Evolutionary conservation across 257 asterid species (phyloP).

Genomic region (Salvia rosmarinus): DNA sequence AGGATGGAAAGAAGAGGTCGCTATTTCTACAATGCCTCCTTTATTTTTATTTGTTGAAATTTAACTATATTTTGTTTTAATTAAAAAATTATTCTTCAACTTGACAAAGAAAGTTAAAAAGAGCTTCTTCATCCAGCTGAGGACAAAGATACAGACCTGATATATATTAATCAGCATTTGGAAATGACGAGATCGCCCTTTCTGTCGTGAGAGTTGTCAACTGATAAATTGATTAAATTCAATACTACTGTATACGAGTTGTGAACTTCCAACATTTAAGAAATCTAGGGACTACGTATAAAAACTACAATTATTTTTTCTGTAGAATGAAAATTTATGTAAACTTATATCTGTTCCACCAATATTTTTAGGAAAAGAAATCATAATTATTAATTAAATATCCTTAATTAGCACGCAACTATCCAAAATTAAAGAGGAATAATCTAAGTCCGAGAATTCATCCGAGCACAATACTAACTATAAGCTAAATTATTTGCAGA

Average conservation of each 20-base stretch:
- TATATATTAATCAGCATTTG: conserved; percentile 38
- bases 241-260: conserved; percentile 16
- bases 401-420: not conserved
- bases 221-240: conserved; percentile 10
- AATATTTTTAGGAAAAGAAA: not conserved
- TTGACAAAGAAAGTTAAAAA: conserved; percentile 48
- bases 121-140: conserved; percentile 47
- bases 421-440: too few relatives aligned
- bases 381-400: not conserved
- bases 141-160: conserved; percentile 55
- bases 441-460: too few relatives aligned
- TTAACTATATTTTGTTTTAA: conserved; percentile 29
- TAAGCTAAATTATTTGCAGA: too few relatives aligned
- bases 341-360: conserved; percentile 8
- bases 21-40: conserved; percentile 48
- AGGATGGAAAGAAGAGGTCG: conserved; percentile 53
- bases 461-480: too few relatives aligned
- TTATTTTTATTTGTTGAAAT: conserved; percentile 26
- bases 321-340: conserved; percentile 17
- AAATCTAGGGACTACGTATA: conserved; percentile 15
- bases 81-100: conserved; percentile 38
- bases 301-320: not conserved
- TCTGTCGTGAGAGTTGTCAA: conserved; percentile 16
- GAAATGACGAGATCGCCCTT: conserved; percentile 44
- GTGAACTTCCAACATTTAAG: conserved; percentile 21